phyloP scores from a whole-genome alignment of 305 asterid genomes.

The Rubia peregrina region DNA sequence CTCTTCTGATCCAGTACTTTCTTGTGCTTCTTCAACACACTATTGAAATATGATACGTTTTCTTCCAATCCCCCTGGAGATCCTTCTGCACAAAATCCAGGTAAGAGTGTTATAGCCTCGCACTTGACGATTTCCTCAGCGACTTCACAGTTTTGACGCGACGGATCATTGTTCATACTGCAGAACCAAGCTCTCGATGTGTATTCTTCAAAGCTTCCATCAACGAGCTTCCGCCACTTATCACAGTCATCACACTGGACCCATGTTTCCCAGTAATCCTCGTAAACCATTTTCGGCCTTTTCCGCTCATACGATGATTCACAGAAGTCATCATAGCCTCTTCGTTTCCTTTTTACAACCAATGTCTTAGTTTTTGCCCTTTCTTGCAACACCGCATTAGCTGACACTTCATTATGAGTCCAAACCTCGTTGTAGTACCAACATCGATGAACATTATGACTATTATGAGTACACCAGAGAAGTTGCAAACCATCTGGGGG shows the following conservation, averaged over 20 bases:
- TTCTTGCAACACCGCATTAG: conserved; percentile 24
- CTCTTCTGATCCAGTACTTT: conserved; percentile 46
- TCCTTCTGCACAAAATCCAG: conserved; percentile 71
- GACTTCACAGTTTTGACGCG: conserved; percentile 54
- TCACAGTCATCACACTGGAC: conserved; percentile 93
- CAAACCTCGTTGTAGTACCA: conserved; percentile 53
- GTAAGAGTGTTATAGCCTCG: conserved; percentile 53
- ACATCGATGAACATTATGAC: conserved; percentile 46
- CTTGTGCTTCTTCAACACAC: conserved; percentile 69
- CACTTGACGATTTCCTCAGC: conserved; percentile 83
- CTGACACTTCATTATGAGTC: conserved; percentile 26
- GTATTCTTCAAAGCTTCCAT: conserved; percentile 29
- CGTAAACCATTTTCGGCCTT: conserved; percentile 28
- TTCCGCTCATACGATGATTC: conserved; percentile 30
- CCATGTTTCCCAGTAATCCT: conserved; percentile 62
- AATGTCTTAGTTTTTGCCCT: conserved; percentile 26
- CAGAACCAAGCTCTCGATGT: conserved; percentile 82
- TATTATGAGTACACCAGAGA: conserved; percentile 68
- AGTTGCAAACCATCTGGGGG: conserved; percentile 57
- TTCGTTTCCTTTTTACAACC: conserved; percentile 37
- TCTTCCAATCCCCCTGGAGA: conserved; percentile 60
- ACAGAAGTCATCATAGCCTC: conserved; percentile 26
- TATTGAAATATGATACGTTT: conserved; percentile 57
- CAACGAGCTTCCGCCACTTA: conserved; percentile 85
- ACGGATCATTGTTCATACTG: conserved; percentile 73